Evolutionary conservation across 2,329 filamentous ascomycete species (phyloP).

Genomic region (Botrytis hyacinthi): DNA sequence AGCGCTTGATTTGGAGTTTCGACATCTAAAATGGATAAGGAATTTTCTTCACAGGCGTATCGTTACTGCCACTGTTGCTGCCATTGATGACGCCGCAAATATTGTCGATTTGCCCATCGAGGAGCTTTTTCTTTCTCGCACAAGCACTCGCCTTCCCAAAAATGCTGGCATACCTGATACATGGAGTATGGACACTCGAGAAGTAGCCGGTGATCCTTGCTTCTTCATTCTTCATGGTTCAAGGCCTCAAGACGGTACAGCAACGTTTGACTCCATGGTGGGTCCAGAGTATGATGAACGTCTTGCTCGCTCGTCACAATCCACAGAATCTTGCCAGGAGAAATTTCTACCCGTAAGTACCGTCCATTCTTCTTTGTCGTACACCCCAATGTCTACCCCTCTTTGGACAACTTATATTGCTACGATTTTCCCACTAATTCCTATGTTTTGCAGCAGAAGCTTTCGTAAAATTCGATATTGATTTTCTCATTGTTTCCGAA

Average conservation of each 20-base stretch:
- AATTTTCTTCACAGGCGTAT: background rate
- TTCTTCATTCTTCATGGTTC: background rate
- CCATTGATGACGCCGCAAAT: background rate
- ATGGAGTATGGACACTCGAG: background rate
- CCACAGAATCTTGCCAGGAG: background rate
- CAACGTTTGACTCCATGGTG: background rate
- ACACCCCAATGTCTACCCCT: background rate
- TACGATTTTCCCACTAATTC: background rate
- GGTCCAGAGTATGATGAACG: background rate
- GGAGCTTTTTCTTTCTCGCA: background rate
- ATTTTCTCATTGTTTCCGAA: background rate
- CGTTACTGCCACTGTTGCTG: background rate
- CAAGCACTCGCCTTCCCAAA: background rate
- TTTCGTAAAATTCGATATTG: background rate
- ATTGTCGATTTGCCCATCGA: background rate
- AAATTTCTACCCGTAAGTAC: background rate
- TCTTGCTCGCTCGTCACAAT: background rate
- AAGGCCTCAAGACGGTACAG: accelerated
- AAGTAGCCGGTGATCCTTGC: background rate
- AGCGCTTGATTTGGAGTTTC: background rate
- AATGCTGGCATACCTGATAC: background rate
- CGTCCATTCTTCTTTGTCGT: background rate
- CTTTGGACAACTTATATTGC: background rate
- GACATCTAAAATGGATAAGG: background rate
- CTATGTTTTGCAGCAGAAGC: background rate